Base-by-base conservation (phyloP, 2,329 filamentous ascomycete species). In the Ceratocystis smalleyi region DNA sequence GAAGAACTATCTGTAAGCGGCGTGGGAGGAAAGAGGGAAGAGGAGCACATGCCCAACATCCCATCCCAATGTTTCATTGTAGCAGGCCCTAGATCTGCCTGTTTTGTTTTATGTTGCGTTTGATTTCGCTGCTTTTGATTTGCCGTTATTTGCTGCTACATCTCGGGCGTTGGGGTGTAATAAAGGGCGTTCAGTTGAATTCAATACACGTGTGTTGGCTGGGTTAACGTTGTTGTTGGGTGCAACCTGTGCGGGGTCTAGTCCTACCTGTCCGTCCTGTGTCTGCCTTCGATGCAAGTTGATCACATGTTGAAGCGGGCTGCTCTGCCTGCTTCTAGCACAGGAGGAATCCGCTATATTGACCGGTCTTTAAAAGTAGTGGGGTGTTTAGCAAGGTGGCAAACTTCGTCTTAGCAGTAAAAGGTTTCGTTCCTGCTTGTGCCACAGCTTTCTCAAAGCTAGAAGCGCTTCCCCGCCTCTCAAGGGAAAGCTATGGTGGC, bases 1-100 rank as follows among this genome's bases (percentile, higher is more conserved):
- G 83, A 96, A 96, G 84, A 90, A 95, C 72, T 96, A 95, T 72
- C 80, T 96, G 64, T 96, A 76, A 84, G 65, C 35, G 35, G 35
- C 5, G 15, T 15, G n/a, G 15, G 47, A 19, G 40, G 43, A 27
- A 22, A n/a, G 8, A 2, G 24, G 59, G n/a, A 47, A 22, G 19
- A 57, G 22, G 60, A 40, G 35, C 10, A 15, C 35, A 40, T 40
- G 35, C 10, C 10, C 15, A 19, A 24, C 7, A 19, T 24, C 7
- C 19, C 4, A 10, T 24, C 1, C 17, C 17, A 15, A 8, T 62
- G 10, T 24, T n/a, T 51, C 51, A 3, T n/a, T 55, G 2, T 30
- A 30, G 19, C 24, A 24, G 49, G 22, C 24, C 49, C 8, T 30
- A 7, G 17, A 22, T 59, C 45, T 63, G 57, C 27, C 45, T 43